Percentiles rank a stretch among this genome's conserved stretches.
Evolutionary conservation across 805 yeast genomes (phyloP).

Genomic region (Komagataella kurtzmanii): DNA sequence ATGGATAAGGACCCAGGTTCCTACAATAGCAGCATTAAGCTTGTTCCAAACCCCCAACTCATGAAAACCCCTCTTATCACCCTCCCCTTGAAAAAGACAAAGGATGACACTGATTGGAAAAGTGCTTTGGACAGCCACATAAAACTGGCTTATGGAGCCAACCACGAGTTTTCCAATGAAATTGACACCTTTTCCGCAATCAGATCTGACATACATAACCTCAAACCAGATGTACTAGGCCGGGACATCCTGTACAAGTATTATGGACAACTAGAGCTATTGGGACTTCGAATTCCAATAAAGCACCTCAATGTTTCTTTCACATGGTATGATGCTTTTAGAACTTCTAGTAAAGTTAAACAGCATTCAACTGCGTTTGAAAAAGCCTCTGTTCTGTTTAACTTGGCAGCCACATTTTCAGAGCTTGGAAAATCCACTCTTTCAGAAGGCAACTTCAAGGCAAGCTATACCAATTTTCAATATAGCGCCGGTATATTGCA

Average conservation of each 20-base stretch:
- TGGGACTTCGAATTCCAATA: conserved; percentile 67
- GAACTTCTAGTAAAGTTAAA: conserved; percentile 30
- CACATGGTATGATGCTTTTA: conserved; percentile 72
- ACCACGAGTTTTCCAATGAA: conserved; percentile 44
- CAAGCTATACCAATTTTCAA: conserved; percentile 48
- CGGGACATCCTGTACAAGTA: conserved; percentile 50
- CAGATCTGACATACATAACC: conserved; percentile 46
- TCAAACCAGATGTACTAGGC: conserved; percentile 24
- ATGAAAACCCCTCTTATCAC: conserved; percentile 14
- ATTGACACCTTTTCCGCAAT: conserved; percentile 38
- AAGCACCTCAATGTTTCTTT: conserved; percentile 46
- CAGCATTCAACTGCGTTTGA: conserved; percentile 82
- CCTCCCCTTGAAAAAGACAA: conserved; percentile 27
- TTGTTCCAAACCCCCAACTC: not conserved
- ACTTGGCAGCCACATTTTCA: conserved; percentile 54
- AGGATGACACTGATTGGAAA: conserved; percentile 49
- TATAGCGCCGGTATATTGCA: conserved; percentile 69
- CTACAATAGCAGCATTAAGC: not conserved
- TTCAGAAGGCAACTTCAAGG: conserved; percentile 33
- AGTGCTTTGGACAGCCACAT: conserved; percentile 47
- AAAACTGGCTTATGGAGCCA: conserved; percentile 46
- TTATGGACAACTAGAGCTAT: conserved; percentile 68
- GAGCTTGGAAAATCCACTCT: conserved; percentile 28
- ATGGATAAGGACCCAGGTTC: not conserved
- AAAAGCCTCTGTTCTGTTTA: conserved; percentile 74